Base-by-base conservation (phyloP, 192 early-diverging fungal genomes). In the Coemansia sp. region DNA sequence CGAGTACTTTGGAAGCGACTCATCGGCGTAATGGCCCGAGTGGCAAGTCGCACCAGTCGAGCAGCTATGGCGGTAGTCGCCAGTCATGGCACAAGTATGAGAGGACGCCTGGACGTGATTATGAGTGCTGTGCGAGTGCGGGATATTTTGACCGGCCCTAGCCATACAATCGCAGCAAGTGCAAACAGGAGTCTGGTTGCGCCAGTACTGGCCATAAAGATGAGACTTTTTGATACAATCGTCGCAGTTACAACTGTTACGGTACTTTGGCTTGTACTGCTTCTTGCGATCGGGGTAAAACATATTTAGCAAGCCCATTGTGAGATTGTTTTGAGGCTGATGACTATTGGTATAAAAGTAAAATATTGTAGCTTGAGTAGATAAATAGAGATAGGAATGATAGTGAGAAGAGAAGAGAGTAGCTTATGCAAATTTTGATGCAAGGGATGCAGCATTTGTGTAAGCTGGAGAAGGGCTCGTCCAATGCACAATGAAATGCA, bases 91-190 rank as follows among this genome's bases (percentile, higher is more conserved):
- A 31, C 80, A 82, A 10, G 80, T 74, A 59, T 82, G 80, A 13
- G 36, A 24, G 1, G 65, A 29, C 6, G 80, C 75, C 42, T 82
- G 80, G 1, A 69, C 68, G 57, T 82, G 80, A 12, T 49, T 72
- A 55, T 71, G 71, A 3, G 80, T 82, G 63, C 75, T 77, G 40
- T 77, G 54, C 13, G 67, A 55, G 36, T 77, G 75, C 20, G 80
- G 75, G 20, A 82, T 70, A 66, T 71, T 70, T 42, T 69, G 75
- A 11, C 80, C 80, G 5, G 80, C 80, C 13, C 69, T 68, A 6
- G 80, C 67, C 80, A 82, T 82, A 62, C 80, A 82, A 67, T 82
- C 80, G 69, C 80, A 82, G 66, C 80, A 82, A 18, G 72, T 77
- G 63, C 80, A 82, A 6, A 77, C 41, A 11, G 80, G 80, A 13